phyloP scores from a whole-genome alignment of 2,329 filamentous ascomycete species.

The Ophiosphaerella herpotricha region DNA sequence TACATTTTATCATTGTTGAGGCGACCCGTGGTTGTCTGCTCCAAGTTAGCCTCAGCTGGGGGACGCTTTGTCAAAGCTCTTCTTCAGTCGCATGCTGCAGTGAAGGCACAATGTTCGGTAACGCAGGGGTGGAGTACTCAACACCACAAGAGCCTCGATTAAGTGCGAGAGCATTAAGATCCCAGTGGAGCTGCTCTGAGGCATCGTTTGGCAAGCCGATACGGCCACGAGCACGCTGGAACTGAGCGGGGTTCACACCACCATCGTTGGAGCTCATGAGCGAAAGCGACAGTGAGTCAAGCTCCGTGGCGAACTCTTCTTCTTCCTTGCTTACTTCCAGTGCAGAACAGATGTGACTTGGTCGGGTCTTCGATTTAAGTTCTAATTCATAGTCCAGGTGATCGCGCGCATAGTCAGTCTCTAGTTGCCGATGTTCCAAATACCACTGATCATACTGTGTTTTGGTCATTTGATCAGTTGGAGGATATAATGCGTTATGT shows the following conservation, averaged over 20 bases:
- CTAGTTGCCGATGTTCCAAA: slow-evolving; percentile 32
- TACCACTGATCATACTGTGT: slow-evolving; percentile 42
- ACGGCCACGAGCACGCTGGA: slow-evolving; percentile 22
- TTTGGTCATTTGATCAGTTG: slow-evolving; percentile 34
- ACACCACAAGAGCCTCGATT: slow-evolving; percentile 41
- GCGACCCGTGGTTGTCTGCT: too few relatives aligned
- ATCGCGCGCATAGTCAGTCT: slow-evolving; percentile 32
- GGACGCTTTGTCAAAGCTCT: slow-evolving; percentile 22
- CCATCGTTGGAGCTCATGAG: slow-evolving; percentile 29
- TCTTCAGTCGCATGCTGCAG: slow-evolving; percentile 21
- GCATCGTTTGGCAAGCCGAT: slow-evolving; percentile 36
- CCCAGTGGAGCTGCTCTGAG: slow-evolving; percentile 44
- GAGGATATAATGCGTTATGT: slow-evolving; percentile 34
- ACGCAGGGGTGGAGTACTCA: slow-evolving; percentile 29
- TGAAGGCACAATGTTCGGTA: slow-evolving; percentile 11
- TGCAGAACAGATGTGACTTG: slow-evolving; percentile 37
- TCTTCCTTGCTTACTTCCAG: slow-evolving; percentile 39
- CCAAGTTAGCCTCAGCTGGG: too few relatives aligned
- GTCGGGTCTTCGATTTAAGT: slow-evolving; percentile 27
- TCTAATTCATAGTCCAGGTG: slow-evolving; percentile 32
- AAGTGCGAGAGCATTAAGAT: slow-evolving; percentile 36
- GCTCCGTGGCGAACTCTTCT: slow-evolving; percentile 33
- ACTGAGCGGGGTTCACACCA: slow-evolving; percentile 2
- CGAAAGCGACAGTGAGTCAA: slow-evolving; percentile 39
- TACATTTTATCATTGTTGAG: neutral